A percentile compares a stretch with the other conserved stretches of the same genome.
phyloP scores from a whole-genome alignment of 148 eudicot species.

The Rhododendron henanense region DNA sequence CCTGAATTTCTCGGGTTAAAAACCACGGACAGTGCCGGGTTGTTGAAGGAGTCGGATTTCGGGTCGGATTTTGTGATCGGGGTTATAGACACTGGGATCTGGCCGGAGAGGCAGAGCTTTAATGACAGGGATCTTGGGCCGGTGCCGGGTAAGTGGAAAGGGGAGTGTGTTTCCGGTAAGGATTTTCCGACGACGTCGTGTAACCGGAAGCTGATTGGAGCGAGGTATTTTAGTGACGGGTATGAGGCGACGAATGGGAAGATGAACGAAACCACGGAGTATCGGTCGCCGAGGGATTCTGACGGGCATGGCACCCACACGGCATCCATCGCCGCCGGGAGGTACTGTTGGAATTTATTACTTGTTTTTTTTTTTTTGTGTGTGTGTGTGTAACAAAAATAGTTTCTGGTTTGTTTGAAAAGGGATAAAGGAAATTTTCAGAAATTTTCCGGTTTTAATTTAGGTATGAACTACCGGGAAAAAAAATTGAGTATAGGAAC shows the following conservation, averaged over 20 bases:
- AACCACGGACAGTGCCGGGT: slow-evolving; percentile 34
- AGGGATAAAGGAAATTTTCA: neutral
- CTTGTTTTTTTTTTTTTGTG: too few relatives aligned
- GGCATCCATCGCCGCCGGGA: slow-evolving; percentile 90
- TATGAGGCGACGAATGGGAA: slow-evolving; percentile 74
- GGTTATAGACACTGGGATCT: slow-evolving; percentile 85
- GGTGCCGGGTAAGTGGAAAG: slow-evolving; percentile 66
- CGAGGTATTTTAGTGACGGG: slow-evolving; percentile 54
- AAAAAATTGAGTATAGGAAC: too few relatives aligned
- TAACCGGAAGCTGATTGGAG: slow-evolving; percentile 78
- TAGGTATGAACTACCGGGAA: neutral
- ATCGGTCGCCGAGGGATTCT: slow-evolving; percentile 61
- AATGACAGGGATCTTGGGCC: slow-evolving; percentile 52
- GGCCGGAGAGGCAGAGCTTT: slow-evolving; percentile 83
- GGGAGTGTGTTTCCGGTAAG: slow-evolving; percentile 36
- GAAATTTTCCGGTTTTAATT: neutral
- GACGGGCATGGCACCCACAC: slow-evolving; percentile 99
- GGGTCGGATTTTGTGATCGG: slow-evolving; percentile 91
- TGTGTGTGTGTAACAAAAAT: neutral
- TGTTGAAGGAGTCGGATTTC: slow-evolving; percentile 77
- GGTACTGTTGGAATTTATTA: slow-evolving; percentile 15
- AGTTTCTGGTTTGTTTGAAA: neutral
- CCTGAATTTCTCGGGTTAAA: slow-evolving; percentile 74
- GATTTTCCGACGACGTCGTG: slow-evolving; percentile 39
- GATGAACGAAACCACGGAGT: slow-evolving; percentile 65